Conservation (phyloP, 2,329 filamentous ascomycete species). For the Proliferodiscus dingleyae region DNA sequence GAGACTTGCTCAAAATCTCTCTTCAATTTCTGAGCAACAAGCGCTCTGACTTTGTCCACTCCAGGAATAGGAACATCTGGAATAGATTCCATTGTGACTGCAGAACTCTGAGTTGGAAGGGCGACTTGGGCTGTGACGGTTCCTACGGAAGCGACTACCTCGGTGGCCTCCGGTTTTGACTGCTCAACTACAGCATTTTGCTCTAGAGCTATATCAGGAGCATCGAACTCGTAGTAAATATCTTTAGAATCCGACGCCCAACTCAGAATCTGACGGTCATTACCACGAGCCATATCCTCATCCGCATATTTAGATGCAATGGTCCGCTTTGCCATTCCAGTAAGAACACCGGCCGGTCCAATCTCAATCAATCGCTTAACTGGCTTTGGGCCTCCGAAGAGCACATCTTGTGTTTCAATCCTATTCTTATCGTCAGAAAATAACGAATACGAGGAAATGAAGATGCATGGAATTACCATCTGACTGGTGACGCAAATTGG, state of each 20-base stretch:
- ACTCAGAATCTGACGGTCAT: constrained; percentile 95
- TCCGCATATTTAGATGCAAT: constrained; percentile 97
- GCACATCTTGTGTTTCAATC: constrained; percentile 99
- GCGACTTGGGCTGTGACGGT: no score
- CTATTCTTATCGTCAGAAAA: no score
- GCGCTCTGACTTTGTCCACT: no score
- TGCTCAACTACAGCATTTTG: constrained; percentile 94
- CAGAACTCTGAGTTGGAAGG: no score
- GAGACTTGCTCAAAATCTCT: no score
- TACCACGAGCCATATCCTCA: constrained; percentile 93
- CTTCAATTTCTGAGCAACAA: no score
- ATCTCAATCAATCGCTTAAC: constrained; percentile 98
- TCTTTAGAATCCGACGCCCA: constrained; percentile 99
- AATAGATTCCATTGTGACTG: no score
- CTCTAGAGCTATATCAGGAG: no score
- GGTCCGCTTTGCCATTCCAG: constrained; percentile 95
- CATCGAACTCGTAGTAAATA: constrained; percentile 98
- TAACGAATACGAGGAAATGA: no score
- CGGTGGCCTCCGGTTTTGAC: constrained; percentile 57
- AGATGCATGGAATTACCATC: no score
- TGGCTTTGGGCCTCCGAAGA: constrained; percentile 90
- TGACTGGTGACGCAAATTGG: constrained; percentile 96
- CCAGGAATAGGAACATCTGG: no score
- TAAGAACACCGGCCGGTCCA: constrained; percentile 91
- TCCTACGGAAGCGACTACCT: no score